These are phyloP conservation scores for Neurospora tetrasperma DNA, from an alignment of 495 filamentous ascomycete genomes.

Conservation along the genomic window DNA sequence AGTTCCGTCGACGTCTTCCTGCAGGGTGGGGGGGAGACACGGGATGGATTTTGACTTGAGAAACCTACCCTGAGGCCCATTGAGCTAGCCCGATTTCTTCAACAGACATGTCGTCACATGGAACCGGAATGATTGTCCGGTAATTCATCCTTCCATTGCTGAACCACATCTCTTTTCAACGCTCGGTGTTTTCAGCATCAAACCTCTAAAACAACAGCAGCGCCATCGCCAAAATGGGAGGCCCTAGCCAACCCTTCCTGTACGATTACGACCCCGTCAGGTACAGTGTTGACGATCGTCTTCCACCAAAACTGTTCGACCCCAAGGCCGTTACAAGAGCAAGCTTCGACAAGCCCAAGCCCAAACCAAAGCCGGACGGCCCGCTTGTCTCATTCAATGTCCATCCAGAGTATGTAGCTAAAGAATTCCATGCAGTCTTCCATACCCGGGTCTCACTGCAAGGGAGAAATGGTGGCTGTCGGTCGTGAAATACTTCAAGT, in stretches of 20 bases:
- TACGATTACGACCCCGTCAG: slow-evolving; percentile 44
- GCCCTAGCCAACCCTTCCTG: slow-evolving; percentile 59
- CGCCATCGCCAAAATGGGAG: slow-evolving; percentile 38
- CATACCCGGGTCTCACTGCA: neutral
- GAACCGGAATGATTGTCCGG: neutral
- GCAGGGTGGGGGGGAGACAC: neutral
- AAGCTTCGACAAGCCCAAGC: slow-evolving; percentile 49
- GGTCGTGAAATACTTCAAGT: neutral
- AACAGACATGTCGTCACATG: neutral
- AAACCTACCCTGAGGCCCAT: neutral
- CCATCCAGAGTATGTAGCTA: slow-evolving; percentile 64
- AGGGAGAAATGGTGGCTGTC: neutral
- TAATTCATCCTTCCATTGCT: neutral
- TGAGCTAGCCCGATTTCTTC: neutral
- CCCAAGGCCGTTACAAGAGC: slow-evolving; percentile 73
- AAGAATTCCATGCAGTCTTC: slow-evolving; percentile 12
- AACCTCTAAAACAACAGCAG: neutral
- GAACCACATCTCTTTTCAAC: neutral
- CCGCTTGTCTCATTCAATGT: slow-evolving; percentile 68
- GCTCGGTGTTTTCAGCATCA: neutral
- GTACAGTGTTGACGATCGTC: slow-evolving; percentile 32
- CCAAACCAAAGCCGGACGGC: slow-evolving; percentile 59
- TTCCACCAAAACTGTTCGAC: slow-evolving; percentile 55
- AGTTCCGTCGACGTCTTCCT: neutral
- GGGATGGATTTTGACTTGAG: neutral